phyloP scores from a whole-genome alignment of 257 asterid species.

The Plantago elongata region DNA sequence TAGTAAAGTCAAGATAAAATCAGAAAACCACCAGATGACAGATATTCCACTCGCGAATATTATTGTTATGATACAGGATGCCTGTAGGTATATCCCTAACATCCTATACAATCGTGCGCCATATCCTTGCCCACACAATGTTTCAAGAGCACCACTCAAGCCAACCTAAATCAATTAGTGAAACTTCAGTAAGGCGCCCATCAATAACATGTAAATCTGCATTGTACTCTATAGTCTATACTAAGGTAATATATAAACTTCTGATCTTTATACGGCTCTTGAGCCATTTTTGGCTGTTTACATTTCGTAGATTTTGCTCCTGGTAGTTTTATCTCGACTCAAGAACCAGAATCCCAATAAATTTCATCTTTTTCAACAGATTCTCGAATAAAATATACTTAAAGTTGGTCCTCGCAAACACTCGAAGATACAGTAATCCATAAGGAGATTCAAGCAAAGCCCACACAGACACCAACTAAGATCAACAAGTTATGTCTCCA shows the following conservation, averaged over 20 bases:
- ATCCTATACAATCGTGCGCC: constrained; percentile 36
- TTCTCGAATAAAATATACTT: no score
- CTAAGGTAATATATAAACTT: not conserved
- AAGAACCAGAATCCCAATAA: no score
- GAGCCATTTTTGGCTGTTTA: not conserved
- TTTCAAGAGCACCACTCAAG: constrained; percentile 51
- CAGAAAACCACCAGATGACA: constrained; percentile 38
- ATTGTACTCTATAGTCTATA: not conserved
- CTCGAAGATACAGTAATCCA: no score
- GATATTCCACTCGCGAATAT: constrained; percentile 24
- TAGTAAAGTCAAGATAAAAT: constrained; percentile 23
- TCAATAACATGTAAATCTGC: no score
- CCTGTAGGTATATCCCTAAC: constrained; percentile 43
- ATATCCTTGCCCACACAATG: constrained; percentile 51
- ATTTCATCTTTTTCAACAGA: no score
- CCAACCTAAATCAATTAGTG: constrained; percentile 32
- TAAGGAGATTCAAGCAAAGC: no score
- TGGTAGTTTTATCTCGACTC: no score
- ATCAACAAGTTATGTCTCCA: no score
- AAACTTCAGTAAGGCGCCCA: not conserved
- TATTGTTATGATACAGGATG: constrained; percentile 38
- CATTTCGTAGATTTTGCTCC: no score
- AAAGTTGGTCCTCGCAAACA: no score
- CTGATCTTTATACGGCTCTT: not conserved
- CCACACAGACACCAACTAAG: no score